Conservation (phyloP, 495 filamentous ascomycete species). For the Aspergillus funiculosus region DNA sequence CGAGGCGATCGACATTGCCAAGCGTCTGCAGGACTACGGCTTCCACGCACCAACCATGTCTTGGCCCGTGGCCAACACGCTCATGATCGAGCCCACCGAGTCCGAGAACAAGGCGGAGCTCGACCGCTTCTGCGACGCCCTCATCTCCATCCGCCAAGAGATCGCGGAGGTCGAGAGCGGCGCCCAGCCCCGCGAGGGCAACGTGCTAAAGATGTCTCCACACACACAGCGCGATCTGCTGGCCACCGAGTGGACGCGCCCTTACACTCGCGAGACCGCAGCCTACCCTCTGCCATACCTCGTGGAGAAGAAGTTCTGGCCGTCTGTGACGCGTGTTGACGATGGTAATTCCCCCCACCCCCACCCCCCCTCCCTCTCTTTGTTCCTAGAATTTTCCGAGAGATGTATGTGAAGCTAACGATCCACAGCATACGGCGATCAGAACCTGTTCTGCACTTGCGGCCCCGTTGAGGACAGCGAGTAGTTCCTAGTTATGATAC, state of each 20-base stretch:
- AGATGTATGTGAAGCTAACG: constrained; percentile 24
- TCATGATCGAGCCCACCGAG: constrained; percentile 99
- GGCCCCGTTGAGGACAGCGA: constrained; percentile 61
- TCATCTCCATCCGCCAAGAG: constrained; percentile 83
- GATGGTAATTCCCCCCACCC: constrained; percentile 74
- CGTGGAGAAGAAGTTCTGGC: constrained; percentile 98
- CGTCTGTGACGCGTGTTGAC: constrained; percentile 79
- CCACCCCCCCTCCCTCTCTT: neutral
- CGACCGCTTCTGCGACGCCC: constrained; percentile 88
- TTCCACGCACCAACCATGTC: constrained; percentile 99
- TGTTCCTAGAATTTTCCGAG: neutral
- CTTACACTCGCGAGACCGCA: constrained; percentile 75
- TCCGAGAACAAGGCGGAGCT: constrained; percentile 90
- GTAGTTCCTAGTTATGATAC: constrained; percentile 40
- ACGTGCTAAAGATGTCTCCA: constrained; percentile 88
- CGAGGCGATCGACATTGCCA: constrained; percentile 95
- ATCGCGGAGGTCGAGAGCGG: constrained; percentile 83
- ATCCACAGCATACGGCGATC: constrained; percentile 71
- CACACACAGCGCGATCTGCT: constrained; percentile 83
- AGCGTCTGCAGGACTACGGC: constrained; percentile 95
- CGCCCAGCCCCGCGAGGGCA: constrained; percentile 67
- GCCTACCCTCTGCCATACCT: constrained; percentile 85
- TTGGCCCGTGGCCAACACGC: constrained; percentile 92
- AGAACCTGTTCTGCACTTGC: constrained; percentile 94
- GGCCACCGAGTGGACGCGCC: constrained; percentile 61